Evolutionary conservation across 108 stramenopile genomes (phyloP), one percentile per base, ranked within the genome.

Genomic region (Stephanodiscus minutulus): DNA sequence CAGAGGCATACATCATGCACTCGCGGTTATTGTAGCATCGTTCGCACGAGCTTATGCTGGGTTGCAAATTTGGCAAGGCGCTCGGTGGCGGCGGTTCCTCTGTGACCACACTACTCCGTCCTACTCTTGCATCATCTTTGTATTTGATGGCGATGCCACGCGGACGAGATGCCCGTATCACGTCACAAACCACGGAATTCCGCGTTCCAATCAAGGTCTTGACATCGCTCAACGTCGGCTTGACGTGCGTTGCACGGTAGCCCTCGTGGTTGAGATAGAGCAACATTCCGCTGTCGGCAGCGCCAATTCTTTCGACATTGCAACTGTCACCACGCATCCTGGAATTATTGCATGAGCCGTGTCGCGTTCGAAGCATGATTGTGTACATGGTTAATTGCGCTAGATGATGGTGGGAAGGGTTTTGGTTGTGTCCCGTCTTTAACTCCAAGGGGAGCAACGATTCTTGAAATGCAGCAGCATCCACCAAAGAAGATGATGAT

Each of bases 331-430:
- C 3, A 37, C 47, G 49, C 20, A 35, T 9, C 17, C 31, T 31
- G 11, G 36, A 64, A 0, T 77, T 66, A 58, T 25, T 56, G 55
- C 55, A 56, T 18, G 83, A 74, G 24, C 92, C 92, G 47, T 89
- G 84, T 9, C 85, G 82, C 24, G 84, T 64, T 53, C 83, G 81
- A 29, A 91, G 83, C 89, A 94, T 88, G 31, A 96, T 61, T 1
- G 90, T 91, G 66, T 96, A 96, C 27, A 93, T 81, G 22, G 85
- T 75, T 41, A 96, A 81, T 77, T 96, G 96, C 0, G 88, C 96
- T 68, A 91, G 79, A 61, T 96, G 96, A 25, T 67, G 63, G 56
- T 81, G 66, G 39, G 88, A 81, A 5, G 88, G 59, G 24, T 76
- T 86, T 74, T 91, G 91, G 44, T 77, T 80, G 72, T 94, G 87